Percentiles rank a stretch among this genome's conserved stretches.
These are phyloP conservation scores for Solanum lycopersicoides DNA, from an alignment of 257 asterid species.

Conservation along the genomic window DNA sequence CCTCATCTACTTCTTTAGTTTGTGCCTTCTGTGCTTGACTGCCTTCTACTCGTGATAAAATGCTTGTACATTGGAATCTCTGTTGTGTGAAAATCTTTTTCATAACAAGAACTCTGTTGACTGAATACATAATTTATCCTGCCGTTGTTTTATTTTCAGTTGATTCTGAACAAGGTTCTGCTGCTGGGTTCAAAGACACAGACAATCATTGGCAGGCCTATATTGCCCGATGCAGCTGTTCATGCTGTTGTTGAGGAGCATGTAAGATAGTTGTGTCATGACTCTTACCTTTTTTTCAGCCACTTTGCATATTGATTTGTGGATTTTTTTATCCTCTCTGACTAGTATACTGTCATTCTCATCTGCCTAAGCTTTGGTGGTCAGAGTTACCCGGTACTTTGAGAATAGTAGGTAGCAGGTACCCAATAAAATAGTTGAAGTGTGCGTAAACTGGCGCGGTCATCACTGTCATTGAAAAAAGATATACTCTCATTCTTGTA, in stretches of 20 bases:
- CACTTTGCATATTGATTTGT: background rate
- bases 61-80: background rate
- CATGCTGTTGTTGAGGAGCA: constrained; percentile 98
- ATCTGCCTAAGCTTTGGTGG: background rate
- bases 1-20: background rate
- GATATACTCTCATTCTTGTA: background rate
- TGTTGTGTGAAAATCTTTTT: background rate
- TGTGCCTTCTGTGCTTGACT: background rate
- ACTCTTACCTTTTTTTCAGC: background rate
- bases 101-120: background rate
- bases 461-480: background rate
- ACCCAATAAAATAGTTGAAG: background rate
- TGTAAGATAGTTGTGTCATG: constrained; percentile 36
- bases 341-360: background rate
- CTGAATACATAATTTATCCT: background rate
- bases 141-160: constrained; percentile 28
- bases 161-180: constrained; percentile 73
- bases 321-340: background rate
- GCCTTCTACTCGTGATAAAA: background rate
- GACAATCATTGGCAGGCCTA: constrained; percentile 85
- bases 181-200: constrained; percentile 71
- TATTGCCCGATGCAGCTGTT: constrained; percentile 86
- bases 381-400: background rate
- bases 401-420: background rate
- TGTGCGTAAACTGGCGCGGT: no score